Conservation (phyloP, 2,329 filamentous ascomycete genomes). For the Ophiocordyceps polyrhachis-furcata region DNA sequence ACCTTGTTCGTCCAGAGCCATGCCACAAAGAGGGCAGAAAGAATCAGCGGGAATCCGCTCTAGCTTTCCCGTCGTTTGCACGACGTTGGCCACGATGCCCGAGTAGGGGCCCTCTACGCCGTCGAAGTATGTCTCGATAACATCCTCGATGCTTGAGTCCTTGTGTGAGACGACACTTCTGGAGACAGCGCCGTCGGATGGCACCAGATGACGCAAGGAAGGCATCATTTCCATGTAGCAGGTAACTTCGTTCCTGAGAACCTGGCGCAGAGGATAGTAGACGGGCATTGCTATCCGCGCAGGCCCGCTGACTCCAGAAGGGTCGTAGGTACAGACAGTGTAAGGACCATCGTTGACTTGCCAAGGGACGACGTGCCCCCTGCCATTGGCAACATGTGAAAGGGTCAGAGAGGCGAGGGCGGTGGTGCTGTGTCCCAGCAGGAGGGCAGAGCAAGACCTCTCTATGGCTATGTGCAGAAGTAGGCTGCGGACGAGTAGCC, state of each 20-base stretch:
- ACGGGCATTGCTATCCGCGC: constrained; percentile 21
- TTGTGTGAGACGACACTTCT: constrained; percentile 41
- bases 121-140: constrained; percentile 78
- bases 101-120: constrained; percentile 68
- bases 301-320: constrained; percentile 5
- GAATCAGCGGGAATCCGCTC: constrained; percentile 24
- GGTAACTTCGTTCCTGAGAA: constrained; percentile 63
- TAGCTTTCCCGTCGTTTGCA: constrained; percentile 75
- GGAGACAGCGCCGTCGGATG: constrained; percentile 14
- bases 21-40: constrained; percentile 49
- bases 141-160: constrained; percentile 73
- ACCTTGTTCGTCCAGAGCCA: constrained; percentile 43
- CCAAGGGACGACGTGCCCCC: constrained; percentile 70
- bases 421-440: constrained; percentile 78
- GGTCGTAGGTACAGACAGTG: constrained; percentile 14
- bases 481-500: constrained; percentile 52
- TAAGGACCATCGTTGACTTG: constrained; percentile 55
- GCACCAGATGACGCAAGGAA: constrained; percentile 29
- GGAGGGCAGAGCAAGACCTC: constrained; percentile 45
- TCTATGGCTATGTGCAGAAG: constrained; percentile 45
- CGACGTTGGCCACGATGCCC: constrained; percentile 86
- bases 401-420: constrained; percentile 72
- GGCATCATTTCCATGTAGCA: constrained; percentile 42
- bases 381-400: constrained; percentile 75
- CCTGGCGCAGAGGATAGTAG: constrained; percentile 68